Evolutionary conservation across 257 asterid genomes (phyloP).

Genomic region (Solanum medicagineum): DNA sequence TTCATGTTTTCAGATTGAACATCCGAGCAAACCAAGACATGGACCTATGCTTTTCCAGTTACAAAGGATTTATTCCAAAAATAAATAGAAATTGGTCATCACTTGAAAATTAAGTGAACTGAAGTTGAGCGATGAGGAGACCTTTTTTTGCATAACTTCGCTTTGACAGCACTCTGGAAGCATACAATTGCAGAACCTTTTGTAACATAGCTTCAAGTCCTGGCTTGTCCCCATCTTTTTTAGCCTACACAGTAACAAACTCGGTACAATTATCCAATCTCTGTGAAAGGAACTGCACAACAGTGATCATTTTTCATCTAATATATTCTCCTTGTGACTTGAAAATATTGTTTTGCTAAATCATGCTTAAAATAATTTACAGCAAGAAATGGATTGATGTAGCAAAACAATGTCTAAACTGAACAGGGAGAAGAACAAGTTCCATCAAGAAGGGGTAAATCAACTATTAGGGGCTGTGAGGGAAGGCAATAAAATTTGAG

Average conservation of each 20-base stretch:
- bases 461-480: neutral
- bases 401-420: neutral
- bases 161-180: conserved; percentile 79
- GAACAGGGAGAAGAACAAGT: neutral
- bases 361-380: neutral
- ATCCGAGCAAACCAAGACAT: neutral
- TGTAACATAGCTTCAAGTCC: conserved; percentile 98
- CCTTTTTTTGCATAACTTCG: conserved; percentile 92
- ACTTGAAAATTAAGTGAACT: neutral
- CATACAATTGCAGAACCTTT: conserved; percentile 86
- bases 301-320: neutral
- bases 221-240: conserved; percentile 86
- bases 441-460: neutral
- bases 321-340: neutral
- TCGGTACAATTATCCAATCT: neutral
- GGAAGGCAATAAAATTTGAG: neutral
- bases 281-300: neutral
- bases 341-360: neutral
- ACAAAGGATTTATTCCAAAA: neutral
- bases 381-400: neutral
- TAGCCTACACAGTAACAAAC: conserved; percentile 45
- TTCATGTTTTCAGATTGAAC: neutral
- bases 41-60: neutral
- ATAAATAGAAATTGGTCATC: neutral
- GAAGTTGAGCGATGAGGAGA: neutral